Conservation (phyloP, 73 alveolate species). For the Symbiodinium natans region DNA sequence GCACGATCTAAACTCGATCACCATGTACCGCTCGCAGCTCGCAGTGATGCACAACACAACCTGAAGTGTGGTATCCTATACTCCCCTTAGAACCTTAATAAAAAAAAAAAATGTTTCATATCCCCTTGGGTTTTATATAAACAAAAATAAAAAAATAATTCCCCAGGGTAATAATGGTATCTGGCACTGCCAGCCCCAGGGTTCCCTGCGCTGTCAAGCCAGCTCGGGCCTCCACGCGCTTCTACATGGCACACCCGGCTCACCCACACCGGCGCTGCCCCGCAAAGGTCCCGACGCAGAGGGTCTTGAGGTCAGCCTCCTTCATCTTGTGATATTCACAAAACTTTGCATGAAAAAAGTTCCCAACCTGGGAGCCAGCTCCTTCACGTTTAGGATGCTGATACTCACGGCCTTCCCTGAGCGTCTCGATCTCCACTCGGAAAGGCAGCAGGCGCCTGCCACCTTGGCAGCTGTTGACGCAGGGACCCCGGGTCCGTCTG, state of each 20-base stretch:
- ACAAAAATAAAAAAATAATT: too few species aligned
- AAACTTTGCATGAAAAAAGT: conserved; percentile 31
- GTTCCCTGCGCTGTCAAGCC: too few species aligned
- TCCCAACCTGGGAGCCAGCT: conserved; percentile 41
- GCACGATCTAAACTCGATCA: too few species aligned
- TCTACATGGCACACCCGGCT: not conserved
- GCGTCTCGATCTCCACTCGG: conserved; percentile 8
- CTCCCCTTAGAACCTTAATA: too few species aligned
- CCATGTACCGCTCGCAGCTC: not conserved
- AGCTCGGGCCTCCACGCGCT: too few species aligned
- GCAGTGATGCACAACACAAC: not conserved
- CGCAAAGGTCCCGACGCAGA: too few species aligned
- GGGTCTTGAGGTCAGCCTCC: too few species aligned
- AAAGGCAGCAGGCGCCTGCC: not conserved
- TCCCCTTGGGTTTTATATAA: too few species aligned
- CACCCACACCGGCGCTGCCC: not conserved
- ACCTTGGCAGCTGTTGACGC: conserved; percentile 55
- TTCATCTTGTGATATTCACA: not conserved
- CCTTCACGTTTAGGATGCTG: conserved; percentile 59
- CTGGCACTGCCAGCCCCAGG: conserved; percentile 5
- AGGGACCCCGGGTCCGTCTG: conserved; percentile 51
- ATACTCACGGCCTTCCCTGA: conserved; percentile 63
- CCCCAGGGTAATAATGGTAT: too few species aligned
- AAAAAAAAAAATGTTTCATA: too few species aligned
- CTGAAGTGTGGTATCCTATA: not conserved